Evolutionary conservation across 2,329 filamentous ascomycete genomes (phyloP).

Genomic region (Arthrobotrys sphaeroides): DNA sequence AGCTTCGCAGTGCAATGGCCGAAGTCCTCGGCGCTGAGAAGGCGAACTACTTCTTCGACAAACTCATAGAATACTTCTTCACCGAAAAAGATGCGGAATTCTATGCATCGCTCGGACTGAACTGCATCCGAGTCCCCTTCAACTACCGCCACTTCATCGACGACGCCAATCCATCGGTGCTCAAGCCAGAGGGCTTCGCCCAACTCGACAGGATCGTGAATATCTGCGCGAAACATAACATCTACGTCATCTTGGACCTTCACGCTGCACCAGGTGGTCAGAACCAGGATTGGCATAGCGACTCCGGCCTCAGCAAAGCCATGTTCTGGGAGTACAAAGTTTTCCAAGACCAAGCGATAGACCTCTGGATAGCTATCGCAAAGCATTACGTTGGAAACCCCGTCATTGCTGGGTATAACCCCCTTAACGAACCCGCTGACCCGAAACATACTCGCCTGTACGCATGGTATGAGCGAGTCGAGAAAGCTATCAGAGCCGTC

Average conservation of each 20-base stretch:
- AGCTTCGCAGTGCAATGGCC: conserved; percentile 64
- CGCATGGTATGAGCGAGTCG: conserved; percentile 64
- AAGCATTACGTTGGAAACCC: conserved; percentile 63
- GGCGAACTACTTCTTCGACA: conserved; percentile 66
- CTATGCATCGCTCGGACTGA: conserved; percentile 63
- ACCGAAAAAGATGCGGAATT: conserved; percentile 65
- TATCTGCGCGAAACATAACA: conserved; percentile 63
- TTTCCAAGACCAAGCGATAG: conserved; percentile 65
- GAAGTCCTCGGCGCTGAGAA: conserved; percentile 64
- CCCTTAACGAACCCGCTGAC: conserved; percentile 66
- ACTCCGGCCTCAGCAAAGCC: conserved; percentile 64
- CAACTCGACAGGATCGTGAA: conserved; percentile 58
- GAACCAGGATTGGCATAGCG: conserved; percentile 66
- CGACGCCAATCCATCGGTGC: conserved; percentile 63
- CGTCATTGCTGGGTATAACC: conserved; percentile 67
- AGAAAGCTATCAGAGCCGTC: conserved; percentile 64
- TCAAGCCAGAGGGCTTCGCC: conserved; percentile 64
- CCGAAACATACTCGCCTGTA: conserved; percentile 64
- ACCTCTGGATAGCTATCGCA: conserved; percentile 66
- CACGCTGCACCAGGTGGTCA: conserved; percentile 66
- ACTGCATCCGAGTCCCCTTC: conserved; percentile 64
- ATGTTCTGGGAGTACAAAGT: conserved; percentile 67
- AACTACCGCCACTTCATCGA: conserved; percentile 66
- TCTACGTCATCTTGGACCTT: conserved; percentile 67
- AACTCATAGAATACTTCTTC: conserved; percentile 65